A percentile compares a stretch with the other conserved stretches of the same genome.
phyloP scores from a whole-genome alignment of 306 rosid species.

The Lagenaria siceraria region DNA sequence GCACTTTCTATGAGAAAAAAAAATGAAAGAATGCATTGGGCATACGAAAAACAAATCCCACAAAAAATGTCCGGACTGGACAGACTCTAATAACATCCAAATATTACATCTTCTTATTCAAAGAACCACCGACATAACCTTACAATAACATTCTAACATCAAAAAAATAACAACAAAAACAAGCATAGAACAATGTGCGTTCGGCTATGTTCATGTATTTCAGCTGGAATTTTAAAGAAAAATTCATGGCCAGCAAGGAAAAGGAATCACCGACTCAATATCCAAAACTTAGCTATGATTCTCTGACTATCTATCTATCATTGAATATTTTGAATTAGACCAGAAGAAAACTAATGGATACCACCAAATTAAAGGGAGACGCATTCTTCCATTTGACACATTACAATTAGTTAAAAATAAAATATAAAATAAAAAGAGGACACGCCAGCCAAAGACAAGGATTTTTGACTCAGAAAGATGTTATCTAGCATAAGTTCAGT shows the following conservation, averaged over 20 bases:
- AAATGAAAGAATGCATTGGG: too few species aligned
- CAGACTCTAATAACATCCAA: neutral
- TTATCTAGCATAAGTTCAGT: neutral
- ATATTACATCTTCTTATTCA: neutral
- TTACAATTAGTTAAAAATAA: neutral
- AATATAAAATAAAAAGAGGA: neutral
- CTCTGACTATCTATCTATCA: neutral
- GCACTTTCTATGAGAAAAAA: too few species aligned
- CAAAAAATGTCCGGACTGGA: neutral
- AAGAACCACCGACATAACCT: neutral
- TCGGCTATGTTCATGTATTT: neutral
- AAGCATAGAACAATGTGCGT: neutral
- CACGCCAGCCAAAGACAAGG: neutral
- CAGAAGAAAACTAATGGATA: neutral
- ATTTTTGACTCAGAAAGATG: neutral
- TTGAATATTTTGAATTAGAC: neutral
- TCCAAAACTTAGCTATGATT: neutral
- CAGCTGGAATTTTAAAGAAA: neutral
- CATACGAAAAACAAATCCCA: neutral
- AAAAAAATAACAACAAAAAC: neutral
- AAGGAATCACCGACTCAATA: neutral
- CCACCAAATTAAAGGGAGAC: neutral
- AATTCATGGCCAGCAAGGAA: neutral
- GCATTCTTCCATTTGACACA: neutral
- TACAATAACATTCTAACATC: neutral